Conservation (phyloP, 2,329 filamentous ascomycete species). For the Clonostachys rosea region DNA sequence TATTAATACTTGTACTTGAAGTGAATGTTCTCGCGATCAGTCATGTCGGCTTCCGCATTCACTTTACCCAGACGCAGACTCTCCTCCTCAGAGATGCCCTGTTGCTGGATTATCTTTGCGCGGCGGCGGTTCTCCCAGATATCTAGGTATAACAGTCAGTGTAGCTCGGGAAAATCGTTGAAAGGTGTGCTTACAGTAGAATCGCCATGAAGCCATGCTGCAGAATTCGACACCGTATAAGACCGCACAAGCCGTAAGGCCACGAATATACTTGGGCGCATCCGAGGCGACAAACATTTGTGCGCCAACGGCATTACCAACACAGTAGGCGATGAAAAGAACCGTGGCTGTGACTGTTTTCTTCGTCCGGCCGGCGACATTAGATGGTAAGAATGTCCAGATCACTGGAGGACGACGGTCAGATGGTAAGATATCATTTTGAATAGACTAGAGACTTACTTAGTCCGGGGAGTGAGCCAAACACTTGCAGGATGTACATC, state of each 20-base stretch:
- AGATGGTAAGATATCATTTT: not conserved
- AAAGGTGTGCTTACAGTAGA: constrained; percentile 2
- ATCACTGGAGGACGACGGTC: constrained; percentile 11
- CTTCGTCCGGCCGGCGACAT: constrained; percentile 33
- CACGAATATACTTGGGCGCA: constrained; percentile 11
- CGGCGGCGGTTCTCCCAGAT: constrained; percentile 17
- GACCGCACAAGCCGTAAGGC: constrained; percentile 11
- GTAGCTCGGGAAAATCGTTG: constrained; percentile 5
- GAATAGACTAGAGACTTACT: too few species aligned
- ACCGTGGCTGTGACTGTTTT: constrained; percentile 14
- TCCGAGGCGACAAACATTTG: constrained; percentile 14
- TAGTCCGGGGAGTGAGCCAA: too few species aligned
- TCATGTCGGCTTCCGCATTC: constrained; percentile 17
- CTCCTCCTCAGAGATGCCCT: constrained; percentile 16
- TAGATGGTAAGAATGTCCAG: constrained; percentile 24
- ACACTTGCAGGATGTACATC: too few species aligned
- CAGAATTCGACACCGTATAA: constrained; percentile 16
- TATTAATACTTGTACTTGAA: constrained; percentile 8
- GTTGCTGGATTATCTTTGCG: constrained; percentile 9
- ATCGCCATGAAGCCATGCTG: constrained; percentile 14
- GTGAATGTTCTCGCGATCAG: constrained; percentile 14
- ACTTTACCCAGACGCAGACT: constrained; percentile 12
- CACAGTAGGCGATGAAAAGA: constrained; percentile 13
- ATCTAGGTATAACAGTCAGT: constrained; percentile 7
- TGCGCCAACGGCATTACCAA: constrained; percentile 12